phyloP scores from a whole-genome alignment of 495 filamentous ascomycete genomes.

The Xylaria nigripes region DNA sequence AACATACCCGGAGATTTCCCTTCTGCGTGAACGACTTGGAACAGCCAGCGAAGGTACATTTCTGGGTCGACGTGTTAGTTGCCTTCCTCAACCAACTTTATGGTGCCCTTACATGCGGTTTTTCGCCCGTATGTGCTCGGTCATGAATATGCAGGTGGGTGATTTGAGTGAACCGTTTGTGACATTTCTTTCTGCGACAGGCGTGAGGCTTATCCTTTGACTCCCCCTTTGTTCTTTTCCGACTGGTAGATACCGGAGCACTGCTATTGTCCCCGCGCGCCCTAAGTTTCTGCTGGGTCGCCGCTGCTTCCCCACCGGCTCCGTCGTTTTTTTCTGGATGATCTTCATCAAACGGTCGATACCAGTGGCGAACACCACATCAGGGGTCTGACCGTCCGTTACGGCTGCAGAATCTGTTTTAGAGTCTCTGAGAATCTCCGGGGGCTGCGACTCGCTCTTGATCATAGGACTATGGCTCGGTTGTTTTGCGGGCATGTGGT shows the following conservation, averaged over 20 bases:
- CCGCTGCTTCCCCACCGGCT: conserved; percentile 3
- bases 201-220: conserved; percentile 57
- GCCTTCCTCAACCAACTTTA: not conserved
- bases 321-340: conserved; percentile 60
- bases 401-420: conserved; percentile 23
- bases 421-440: conserved; percentile 1
- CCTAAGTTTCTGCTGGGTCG: conserved; percentile 8
- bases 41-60: conserved; percentile 67
- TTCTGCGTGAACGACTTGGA: conserved; percentile 78
- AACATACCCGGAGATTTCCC: conserved; percentile 73
- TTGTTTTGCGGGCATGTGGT: conserved; percentile 12
- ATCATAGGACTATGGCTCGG: conserved; percentile 27
- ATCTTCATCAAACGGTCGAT: conserved; percentile 89
- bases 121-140: conserved; percentile 81
- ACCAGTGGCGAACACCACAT: conserved; percentile 64
- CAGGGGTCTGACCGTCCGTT: conserved; percentile 16
- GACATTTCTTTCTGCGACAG: conserved; percentile 67
- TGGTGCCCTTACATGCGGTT: conserved; percentile 64
- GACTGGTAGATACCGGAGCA: not conserved
- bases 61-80: conserved; percentile 31
- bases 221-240: conserved; percentile 14
- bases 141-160: conserved; percentile 90
- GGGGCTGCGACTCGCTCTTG: conserved; percentile 32
- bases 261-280: not conserved
- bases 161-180: conserved; percentile 82